Conservation (phyloP, 2,329 filamentous ascomycete genomes). For the Amylocarpus encephaloides region DNA sequence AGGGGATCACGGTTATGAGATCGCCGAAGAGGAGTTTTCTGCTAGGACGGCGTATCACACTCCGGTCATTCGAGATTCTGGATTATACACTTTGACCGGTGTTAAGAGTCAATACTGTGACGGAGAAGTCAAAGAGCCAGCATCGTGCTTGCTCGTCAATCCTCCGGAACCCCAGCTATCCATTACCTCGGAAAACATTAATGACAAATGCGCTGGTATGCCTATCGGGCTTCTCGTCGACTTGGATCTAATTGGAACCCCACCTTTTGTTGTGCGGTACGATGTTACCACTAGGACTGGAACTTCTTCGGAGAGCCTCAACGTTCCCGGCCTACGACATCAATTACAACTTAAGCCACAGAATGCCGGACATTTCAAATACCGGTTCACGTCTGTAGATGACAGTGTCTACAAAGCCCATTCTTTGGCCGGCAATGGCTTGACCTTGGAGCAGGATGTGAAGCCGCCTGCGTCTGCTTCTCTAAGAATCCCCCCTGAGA, state of each 20-base stretch:
- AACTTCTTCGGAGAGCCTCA: slow-evolving; percentile 40
- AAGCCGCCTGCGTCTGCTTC: slow-evolving; percentile 85
- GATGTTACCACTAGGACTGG: slow-evolving; percentile 56
- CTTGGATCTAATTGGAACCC: slow-evolving; percentile 83
- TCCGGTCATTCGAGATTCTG: slow-evolving; percentile 66
- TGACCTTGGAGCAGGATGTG: slow-evolving; percentile 77
- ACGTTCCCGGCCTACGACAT: slow-evolving; percentile 65
- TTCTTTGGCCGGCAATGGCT: slow-evolving; percentile 52
- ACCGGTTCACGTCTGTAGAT: slow-evolving; percentile 73
- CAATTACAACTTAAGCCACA: slow-evolving; percentile 79
- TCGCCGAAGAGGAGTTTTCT: slow-evolving; percentile 50
- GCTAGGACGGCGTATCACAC: slow-evolving; percentile 57
- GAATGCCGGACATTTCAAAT: slow-evolving; percentile 78
- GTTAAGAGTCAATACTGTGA: slow-evolving; percentile 75
- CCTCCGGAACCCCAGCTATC: slow-evolving; percentile 78
- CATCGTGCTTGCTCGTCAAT: slow-evolving; percentile 87
- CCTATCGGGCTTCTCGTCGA: slow-evolving; percentile 86
- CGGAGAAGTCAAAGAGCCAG: slow-evolving; percentile 86
- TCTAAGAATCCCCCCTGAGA: slow-evolving; percentile 48
- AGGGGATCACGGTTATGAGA: slow-evolving; percentile 60
- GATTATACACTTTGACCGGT: slow-evolving; percentile 78
- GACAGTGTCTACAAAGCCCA: slow-evolving; percentile 74
- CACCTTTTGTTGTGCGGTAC: slow-evolving; percentile 82
- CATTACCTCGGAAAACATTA: slow-evolving; percentile 72
- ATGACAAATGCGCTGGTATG: slow-evolving; percentile 91